Base-by-base conservation (phyloP, 768 basidiomycete species). In the Lactarius vividus region DNA sequence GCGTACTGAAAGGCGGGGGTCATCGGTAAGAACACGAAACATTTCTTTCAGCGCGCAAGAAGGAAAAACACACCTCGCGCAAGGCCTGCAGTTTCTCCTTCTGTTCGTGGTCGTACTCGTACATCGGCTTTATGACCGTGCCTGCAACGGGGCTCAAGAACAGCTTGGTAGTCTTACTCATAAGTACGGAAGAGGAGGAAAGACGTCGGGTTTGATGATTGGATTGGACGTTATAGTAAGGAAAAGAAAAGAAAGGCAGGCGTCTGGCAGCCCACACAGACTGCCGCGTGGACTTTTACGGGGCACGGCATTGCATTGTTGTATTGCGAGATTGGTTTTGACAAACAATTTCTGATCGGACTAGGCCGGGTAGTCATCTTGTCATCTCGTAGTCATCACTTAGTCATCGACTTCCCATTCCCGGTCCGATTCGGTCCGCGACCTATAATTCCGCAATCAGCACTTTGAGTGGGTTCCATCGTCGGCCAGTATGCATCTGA, bases 401-500 rank as follows among this genome's bases (percentile, higher is more conserved):
- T 33, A 33, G 39, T 26, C n/a, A 6, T 10, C 15, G 0, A 8
- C 10, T 46, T 9, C 9, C 33, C 56, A 4, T 20, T 23, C 13
- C 20, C 57, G 57, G 37, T 35, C 57, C 57, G 57, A 2, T 2
- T 2, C 57, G 57, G 37, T 26, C 37, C 57, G 57, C 53, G 6
- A 31, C 23, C 26, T 11, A 31, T 37, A 11, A 37, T 54, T 1
- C 6, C 10, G 10, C 44, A 44, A 46, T 40, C 31, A 15, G 5
- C 37, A 42, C 57, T 20, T 49, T 18, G 11, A 53, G 23, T 10
- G 13, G n/a, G n/a, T 57, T 11, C 26, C 56, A 4, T 52, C 54
- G 4, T 57, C 54, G 64, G 55, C 74, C 74, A 81, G 69, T 74
- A 98, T 98, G 96, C 96, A 98, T 87, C 82, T 98, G 73, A 98